Conservation (phyloP, 1,284 basidiomycete species). For the Cerioporus squamosus region DNA sequence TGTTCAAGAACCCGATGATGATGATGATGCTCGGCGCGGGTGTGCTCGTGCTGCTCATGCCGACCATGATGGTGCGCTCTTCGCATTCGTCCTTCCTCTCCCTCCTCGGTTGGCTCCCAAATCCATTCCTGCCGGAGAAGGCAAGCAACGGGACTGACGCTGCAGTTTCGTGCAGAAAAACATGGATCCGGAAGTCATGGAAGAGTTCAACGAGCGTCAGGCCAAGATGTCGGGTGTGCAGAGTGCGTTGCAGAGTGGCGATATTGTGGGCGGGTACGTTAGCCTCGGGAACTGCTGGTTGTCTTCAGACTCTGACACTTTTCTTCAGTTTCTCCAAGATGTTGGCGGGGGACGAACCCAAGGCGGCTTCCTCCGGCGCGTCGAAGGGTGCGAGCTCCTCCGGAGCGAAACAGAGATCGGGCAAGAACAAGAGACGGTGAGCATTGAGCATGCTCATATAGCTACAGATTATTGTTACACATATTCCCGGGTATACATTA, state of each 20-base stretch:
- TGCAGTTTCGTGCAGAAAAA: constrained; percentile 58
- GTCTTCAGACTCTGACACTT: constrained; percentile 30
- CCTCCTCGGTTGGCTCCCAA: too few species aligned
- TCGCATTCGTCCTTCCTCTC: background rate
- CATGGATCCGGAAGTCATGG: constrained; percentile 75
- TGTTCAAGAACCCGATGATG: constrained; percentile 90
- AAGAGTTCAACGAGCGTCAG: constrained; percentile 74
- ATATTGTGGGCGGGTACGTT: constrained; percentile 47
- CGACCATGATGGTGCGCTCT: constrained; percentile 74
- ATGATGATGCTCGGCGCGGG: constrained; percentile 79
- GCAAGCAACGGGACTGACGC: too few species aligned
- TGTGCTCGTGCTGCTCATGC: constrained; percentile 76
- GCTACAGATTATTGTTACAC: constrained; percentile 16
- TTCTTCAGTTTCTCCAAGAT: constrained; percentile 5
- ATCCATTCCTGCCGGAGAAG: background rate
- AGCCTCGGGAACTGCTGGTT: background rate
- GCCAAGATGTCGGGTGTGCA: constrained; percentile 64
- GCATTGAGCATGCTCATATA: background rate
- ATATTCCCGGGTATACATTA: constrained; percentile 5
- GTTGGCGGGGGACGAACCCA: constrained; percentile 27
- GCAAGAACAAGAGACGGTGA: constrained; percentile 35
- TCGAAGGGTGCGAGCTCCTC: constrained; percentile 22
- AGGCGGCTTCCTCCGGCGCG: constrained; percentile 20
- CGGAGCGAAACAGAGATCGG: constrained; percentile 28
- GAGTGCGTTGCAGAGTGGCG: constrained; percentile 60